phyloP scores from a whole-genome alignment of 306 rosid species.

The Ormosia emarginata region DNA sequence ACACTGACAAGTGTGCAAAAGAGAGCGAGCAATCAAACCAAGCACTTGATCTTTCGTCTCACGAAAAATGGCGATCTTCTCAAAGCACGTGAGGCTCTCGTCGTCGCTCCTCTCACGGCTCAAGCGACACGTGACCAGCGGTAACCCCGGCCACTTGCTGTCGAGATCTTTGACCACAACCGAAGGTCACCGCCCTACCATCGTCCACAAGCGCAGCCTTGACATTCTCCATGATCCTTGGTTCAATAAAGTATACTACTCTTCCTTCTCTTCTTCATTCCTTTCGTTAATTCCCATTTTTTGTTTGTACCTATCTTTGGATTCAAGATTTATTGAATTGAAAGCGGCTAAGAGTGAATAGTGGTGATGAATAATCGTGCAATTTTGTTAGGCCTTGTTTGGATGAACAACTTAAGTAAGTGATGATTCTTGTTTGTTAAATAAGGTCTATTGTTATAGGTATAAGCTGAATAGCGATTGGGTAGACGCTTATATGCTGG shows the following conservation, averaged over 20 bases:
- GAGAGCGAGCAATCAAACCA: no score
- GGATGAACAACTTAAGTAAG: neutral
- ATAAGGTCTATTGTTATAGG: neutral
- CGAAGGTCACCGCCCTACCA: slow-evolving; percentile 83
- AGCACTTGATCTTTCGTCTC: neutral
- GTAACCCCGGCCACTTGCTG: slow-evolving; percentile 26
- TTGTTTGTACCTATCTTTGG: neutral
- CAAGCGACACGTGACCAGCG: slow-evolving; percentile 25
- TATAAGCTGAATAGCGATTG: no score
- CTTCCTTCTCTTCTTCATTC: neutral
- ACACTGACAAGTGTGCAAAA: neutral
- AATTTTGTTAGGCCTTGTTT: neutral
- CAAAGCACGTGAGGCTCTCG: slow-evolving; percentile 54
- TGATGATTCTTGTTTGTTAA: neutral
- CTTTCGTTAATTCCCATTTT: neutral
- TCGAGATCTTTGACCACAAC: slow-evolving; percentile 68
- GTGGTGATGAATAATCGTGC: neutral
- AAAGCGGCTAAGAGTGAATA: no score
- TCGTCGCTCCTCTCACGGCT: slow-evolving; percentile 50
- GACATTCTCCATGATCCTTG: slow-evolving; percentile 98
- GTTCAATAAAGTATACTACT: slow-evolving; percentile 75
- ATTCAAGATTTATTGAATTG: no score
- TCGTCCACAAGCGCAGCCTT: slow-evolving; percentile 89
- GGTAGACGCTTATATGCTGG: no score
- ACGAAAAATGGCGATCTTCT: slow-evolving; percentile 48